Percentiles rank a stretch among this genome's conserved stretches.
Conservation (phyloP, 1,139 yeast genomes). For the Nakaseomyces nivariensis region DNA sequence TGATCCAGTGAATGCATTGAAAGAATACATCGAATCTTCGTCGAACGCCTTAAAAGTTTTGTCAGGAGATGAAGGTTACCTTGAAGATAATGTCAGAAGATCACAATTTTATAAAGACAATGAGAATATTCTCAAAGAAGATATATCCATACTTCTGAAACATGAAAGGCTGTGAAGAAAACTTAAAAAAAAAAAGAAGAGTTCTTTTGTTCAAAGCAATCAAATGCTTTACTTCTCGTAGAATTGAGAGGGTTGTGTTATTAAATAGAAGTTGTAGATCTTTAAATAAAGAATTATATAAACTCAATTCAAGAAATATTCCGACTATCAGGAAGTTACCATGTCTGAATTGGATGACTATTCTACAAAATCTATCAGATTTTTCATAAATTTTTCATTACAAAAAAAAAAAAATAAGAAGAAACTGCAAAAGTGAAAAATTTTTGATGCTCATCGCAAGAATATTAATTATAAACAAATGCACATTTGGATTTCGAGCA, state of each 20-base stretch:
- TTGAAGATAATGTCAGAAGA: conserved; percentile 73
- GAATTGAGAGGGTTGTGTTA: too few relatives aligned
- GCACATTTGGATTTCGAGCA: neutral
- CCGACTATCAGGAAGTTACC: too few relatives aligned
- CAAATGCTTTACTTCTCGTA: too few relatives aligned
- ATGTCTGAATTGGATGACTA: too few relatives aligned
- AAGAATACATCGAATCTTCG: conserved; percentile 59
- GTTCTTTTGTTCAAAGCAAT: too few relatives aligned
- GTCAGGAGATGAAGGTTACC: conserved; percentile 70
- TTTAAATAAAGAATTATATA: too few relatives aligned
- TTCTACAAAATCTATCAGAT: too few relatives aligned
- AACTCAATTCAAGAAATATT: too few relatives aligned
- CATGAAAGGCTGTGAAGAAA: conserved; percentile 24
- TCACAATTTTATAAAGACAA: conserved; percentile 60
- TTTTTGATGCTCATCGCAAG: neutral
- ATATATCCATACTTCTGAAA: conserved; percentile 51
- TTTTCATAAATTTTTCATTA: too few relatives aligned
- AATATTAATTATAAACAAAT: neutral
- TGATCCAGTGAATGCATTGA: conserved; percentile 62
- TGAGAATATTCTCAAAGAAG: conserved; percentile 53
- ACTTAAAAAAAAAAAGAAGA: too few relatives aligned
- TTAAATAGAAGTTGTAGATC: too few relatives aligned
- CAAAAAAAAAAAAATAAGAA: too few relatives aligned
- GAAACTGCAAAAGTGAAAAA: neutral
- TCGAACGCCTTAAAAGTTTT: conserved; percentile 59